A percentile compares a stretch with the other conserved stretches of the same genome.
phyloP scores from a whole-genome alignment of 257 asterid genomes.

The Rhazya stricta region DNA sequence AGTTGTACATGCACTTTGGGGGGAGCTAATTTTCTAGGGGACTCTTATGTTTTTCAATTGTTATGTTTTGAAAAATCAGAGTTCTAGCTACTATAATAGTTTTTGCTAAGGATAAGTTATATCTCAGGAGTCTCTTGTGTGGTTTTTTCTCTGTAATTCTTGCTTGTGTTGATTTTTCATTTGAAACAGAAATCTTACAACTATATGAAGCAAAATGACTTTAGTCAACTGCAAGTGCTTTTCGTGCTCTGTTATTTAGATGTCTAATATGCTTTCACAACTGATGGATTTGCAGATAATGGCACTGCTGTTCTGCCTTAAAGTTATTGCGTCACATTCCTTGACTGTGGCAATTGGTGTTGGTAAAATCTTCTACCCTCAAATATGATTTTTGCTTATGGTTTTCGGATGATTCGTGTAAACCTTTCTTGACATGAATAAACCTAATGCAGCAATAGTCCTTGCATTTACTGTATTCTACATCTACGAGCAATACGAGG shows the following conservation, averaged over 20 bases:
- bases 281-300: conserved; percentile 45
- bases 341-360: conserved; percentile 46
- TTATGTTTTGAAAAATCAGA: not conserved
- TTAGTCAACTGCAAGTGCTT: not conserved
- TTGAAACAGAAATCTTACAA: not conserved
- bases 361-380: conserved; percentile 43
- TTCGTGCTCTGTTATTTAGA: not conserved
- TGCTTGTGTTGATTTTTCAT: not conserved
- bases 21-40: not conserved
- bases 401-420: not conserved
- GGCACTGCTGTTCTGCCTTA: conserved; percentile 45
- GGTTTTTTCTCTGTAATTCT: not conserved
- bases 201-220: not conserved
- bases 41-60: not conserved
- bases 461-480: conserved; percentile 61
- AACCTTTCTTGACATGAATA: conserved; percentile 13
- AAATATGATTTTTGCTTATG: conserved; percentile 4
- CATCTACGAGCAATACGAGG: conserved; percentile 85
- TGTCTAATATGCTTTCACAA: conserved; percentile 1
- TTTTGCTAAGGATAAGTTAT: not conserved
- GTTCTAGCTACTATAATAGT: not conserved
- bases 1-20: not conserved
- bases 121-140: not conserved
- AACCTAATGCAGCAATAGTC: conserved; percentile 52
- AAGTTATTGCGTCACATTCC: conserved; percentile 53